Evolutionary conservation across 1,284 basidiomycete genomes (phyloP), one percentile per base, ranked within the genome.

Genomic region (Dichomitus squalens): DNA sequence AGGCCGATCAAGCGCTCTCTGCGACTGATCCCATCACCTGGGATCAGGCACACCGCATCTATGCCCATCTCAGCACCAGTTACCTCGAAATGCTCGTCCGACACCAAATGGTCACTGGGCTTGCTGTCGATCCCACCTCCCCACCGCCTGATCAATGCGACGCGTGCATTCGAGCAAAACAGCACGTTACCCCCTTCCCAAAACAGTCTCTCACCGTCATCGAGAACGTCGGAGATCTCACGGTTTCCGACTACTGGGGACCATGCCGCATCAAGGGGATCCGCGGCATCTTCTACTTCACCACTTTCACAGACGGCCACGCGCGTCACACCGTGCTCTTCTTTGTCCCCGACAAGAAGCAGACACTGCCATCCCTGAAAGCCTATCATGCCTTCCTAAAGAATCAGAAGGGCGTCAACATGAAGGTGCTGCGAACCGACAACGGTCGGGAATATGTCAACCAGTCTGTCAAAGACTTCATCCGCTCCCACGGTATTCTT

Each of bases 221-320:
- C 7, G 64, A 41, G 4, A 48, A 55, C 40, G 40, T 75, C 52
- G 75, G 74, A 1, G 72, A 75, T 33, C 63, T 73, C 4, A 63
- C 75, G 14, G 70, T 75, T 47, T 67, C 66, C 1, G 75, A 79
- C 52, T 35, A 75, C 3, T 77, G 75, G 76, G 76, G 75, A 20
- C 70, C 71, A 20, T 52, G 75, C 3, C 58, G 52, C 2, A 59
- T 69, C 1, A 38, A 59, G 49, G 70, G 72, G 1, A 52, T 71
- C n/a, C 54, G 66, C 2, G 53, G 66, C 1, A 49, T 65, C 14
- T 36, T n/a, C 2, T 76, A 74, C 51, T 69, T 62, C 36, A 51
- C 67, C n/a, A 61, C 63, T 0, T 72, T 71, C 59, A 74, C 66
- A 1, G 70, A 75, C 50, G 66, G 64, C 41, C 21, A 38, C 0